Percentiles rank a stretch among this genome's conserved stretches.
Conservation (phyloP, 225 moss, liverwort and hornwort genomes). For the Climacium dendroides region DNA sequence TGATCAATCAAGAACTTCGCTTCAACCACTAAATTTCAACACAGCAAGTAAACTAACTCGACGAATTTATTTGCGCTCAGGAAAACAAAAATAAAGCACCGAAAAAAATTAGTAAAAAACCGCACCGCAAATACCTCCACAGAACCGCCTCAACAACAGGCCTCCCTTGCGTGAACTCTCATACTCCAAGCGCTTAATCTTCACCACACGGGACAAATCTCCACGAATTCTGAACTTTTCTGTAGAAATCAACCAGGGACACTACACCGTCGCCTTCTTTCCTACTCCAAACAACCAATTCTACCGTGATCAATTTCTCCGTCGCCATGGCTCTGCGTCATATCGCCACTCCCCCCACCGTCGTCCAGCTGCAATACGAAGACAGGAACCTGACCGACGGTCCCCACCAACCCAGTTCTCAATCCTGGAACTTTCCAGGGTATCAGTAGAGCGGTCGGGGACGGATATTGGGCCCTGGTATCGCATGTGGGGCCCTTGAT, state of each 20-base stretch:
- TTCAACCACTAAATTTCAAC: not conserved
- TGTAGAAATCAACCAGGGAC: not conserved
- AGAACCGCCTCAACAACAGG: not conserved
- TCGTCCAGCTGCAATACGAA: not conserved
- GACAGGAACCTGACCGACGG: not conserved
- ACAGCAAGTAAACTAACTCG: not conserved
- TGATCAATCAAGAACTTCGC: not conserved
- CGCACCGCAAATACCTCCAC: not conserved
- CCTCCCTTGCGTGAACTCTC: not conserved
- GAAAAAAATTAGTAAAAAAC: not conserved
- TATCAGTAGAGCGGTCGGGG: not conserved
- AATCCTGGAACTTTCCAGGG: not conserved
- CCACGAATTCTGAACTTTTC: not conserved
- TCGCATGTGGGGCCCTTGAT: not conserved
- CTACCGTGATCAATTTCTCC: not conserved
- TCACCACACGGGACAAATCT: not conserved
- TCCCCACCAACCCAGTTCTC: not conserved
- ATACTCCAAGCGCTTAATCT: not conserved
- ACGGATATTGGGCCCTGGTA: not conserved
- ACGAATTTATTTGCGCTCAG: not conserved
- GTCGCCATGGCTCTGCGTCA: not conserved
- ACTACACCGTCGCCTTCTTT: not conserved
- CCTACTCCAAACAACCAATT: not conserved
- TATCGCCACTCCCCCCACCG: not conserved
- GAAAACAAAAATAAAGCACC: not conserved